Percentiles rank a stretch among this genome's conserved stretches.
Evolutionary conservation across 768 basidiomycete species (phyloP).

Genomic region (Lyophyllum semitale): DNA sequence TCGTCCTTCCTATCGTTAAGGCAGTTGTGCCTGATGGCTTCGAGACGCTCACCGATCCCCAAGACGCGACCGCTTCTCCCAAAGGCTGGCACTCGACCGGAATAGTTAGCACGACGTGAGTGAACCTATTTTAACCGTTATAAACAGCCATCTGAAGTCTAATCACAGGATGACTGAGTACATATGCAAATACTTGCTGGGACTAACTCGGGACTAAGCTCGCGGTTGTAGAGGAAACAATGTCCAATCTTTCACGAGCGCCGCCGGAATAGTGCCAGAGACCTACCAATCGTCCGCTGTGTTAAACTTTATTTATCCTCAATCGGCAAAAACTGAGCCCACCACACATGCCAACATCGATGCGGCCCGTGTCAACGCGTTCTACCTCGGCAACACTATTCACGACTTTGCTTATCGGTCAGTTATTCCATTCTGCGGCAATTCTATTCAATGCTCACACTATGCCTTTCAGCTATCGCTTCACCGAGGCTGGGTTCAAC

Average conservation of each 20-base stretch:
- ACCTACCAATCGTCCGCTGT: no score
- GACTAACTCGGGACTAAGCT: neutral
- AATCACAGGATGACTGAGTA: no score
- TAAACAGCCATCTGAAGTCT: no score
- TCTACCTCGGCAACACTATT: conserved; percentile 61
- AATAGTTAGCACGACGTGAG: no score
- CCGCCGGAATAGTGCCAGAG: no score
- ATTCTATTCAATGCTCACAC: neutral
- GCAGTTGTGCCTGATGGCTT: neutral
- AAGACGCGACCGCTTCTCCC: neutral
- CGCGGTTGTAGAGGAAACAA: no score
- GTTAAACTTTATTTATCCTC: no score
- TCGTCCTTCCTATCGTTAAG: neutral
- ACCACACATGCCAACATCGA: conserved; percentile 36
- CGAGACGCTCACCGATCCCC: neutral
- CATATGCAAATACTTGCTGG: no score
- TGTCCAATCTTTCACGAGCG: no score
- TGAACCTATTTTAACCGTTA: no score
- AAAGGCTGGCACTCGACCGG: neutral
- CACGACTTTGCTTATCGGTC: conserved; percentile 47
- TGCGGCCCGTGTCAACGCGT: conserved; percentile 53
- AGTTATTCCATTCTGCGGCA: neutral
- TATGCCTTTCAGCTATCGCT: conserved; percentile 36
- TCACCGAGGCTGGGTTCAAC: conserved; percentile 44
- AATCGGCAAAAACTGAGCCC: no score